Conservation (phyloP, 306 rosid species). For the Cicer cuneatum region DNA sequence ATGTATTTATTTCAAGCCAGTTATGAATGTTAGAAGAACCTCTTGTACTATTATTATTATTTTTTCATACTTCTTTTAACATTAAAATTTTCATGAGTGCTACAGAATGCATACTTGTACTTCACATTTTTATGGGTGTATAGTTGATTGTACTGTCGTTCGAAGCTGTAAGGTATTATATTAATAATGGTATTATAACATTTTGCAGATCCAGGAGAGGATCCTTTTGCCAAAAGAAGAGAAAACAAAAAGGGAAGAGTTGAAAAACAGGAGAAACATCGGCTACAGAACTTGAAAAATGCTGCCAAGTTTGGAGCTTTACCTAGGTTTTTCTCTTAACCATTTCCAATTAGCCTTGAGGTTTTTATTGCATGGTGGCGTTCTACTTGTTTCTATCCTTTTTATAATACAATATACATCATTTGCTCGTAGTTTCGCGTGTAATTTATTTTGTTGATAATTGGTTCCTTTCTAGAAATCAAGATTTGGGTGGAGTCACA, state of each 20-base stretch:
- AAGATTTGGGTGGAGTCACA: neutral
- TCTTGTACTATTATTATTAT: neutral
- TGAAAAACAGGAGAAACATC: constrained; percentile 79
- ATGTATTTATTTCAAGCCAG: neutral
- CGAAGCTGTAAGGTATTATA: neutral
- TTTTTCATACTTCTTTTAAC: neutral
- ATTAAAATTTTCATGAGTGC: neutral
- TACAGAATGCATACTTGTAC: neutral
- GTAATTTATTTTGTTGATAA: constrained; percentile 25
- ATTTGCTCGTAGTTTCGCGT: neutral
- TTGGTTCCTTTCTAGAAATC: constrained; percentile 27
- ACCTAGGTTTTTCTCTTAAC: constrained; percentile 68
- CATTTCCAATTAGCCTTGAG: constrained; percentile 7
- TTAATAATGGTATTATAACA: constrained; percentile 22
- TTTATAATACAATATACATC: neutral
- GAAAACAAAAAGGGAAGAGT: constrained; percentile 72
- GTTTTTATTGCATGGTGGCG: constrained; percentile 24
- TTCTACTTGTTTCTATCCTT: constrained; percentile 7
- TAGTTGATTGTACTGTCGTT: neutral
- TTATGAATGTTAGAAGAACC: neutral
- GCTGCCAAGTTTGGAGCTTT: constrained; percentile 87
- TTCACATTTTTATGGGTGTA: neutral
- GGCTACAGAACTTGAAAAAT: constrained; percentile 75
- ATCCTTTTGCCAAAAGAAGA: constrained; percentile 86
- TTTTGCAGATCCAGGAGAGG: constrained; percentile 74